These are phyloP conservation scores for Peronosclerospora sorghi DNA, from an alignment of 352 stramenopile species.

Conservation along the genomic window DNA sequence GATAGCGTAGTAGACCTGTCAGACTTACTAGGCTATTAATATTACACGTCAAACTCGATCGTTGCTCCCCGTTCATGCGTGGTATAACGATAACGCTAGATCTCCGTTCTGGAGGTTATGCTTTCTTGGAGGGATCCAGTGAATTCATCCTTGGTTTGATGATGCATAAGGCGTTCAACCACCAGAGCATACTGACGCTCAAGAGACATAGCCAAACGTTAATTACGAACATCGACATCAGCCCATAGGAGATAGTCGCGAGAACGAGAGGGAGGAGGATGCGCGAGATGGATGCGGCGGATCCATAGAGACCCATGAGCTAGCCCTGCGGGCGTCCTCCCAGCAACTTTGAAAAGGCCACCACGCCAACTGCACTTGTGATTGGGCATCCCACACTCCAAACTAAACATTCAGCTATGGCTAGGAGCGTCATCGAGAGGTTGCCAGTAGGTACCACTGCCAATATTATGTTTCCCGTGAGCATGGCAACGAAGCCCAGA, in stretches of 20 bases:
- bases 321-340: constrained; percentile 52
- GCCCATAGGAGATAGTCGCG: constrained; percentile 37
- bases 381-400: constrained; percentile 69
- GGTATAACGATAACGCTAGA: no score
- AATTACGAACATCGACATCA: constrained; percentile 60
- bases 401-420: constrained; percentile 41
- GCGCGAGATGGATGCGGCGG: constrained; percentile 52
- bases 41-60: no score
- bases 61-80: no score
- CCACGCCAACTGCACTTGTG: constrained; percentile 52
- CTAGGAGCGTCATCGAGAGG: constrained; percentile 30
- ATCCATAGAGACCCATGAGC: constrained; percentile 60
- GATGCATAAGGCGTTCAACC: constrained; percentile 45
- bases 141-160: constrained; percentile 19
- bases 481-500: constrained; percentile 43
- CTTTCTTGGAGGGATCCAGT: no score
- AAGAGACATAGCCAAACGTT: constrained; percentile 42
- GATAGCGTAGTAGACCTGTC: no score
- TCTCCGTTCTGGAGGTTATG: no score
- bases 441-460: constrained; percentile 22
- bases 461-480: constrained; percentile 43
- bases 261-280: constrained; percentile 60
- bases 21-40: no score
- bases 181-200: constrained; percentile 45
- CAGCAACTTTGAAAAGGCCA: constrained; percentile 59